Percentiles rank a stretch among this genome's conserved stretches.
These are phyloP conservation scores for Penicillium lividum DNA, from an alignment of 495 filamentous ascomycete genomes.

Conservation along the genomic window DNA sequence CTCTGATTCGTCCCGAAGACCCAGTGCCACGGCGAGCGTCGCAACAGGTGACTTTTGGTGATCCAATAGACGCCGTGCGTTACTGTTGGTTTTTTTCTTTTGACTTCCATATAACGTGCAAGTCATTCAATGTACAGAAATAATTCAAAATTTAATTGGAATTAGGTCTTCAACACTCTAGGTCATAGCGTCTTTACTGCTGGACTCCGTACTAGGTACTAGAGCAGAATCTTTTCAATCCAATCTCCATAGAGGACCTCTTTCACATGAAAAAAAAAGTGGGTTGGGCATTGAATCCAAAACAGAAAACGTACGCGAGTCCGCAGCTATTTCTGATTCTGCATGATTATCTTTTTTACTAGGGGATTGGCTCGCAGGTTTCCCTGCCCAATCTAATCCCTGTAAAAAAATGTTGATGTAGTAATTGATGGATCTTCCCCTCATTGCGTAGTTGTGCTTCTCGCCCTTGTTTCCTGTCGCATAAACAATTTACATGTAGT, in stretches of 20 bases:
- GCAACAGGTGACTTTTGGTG: constrained; percentile 28
- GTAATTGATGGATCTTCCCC: background rate
- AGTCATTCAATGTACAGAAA: constrained; percentile 1
- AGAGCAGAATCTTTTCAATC: background rate
- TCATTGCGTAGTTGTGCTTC: background rate
- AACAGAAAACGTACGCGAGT: constrained; percentile 23
- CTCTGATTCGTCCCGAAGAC: constrained; percentile 19
- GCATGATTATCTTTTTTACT: constrained; percentile 13
- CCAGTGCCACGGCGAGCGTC: constrained; percentile 27
- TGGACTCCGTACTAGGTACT: background rate
- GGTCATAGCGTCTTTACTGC: constrained; percentile 8
- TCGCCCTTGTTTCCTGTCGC: background rate
- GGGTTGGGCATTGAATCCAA: constrained; percentile 6
- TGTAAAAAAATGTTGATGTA: background rate
- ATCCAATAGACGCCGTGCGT: constrained; percentile 34
- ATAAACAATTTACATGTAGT: background rate
- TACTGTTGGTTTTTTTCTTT: constrained; percentile 30
- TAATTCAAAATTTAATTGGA: background rate
- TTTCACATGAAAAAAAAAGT: constrained; percentile 6
- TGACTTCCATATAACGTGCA: constrained; percentile 7
- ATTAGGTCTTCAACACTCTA: constrained; percentile 7
- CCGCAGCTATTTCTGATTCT: constrained; percentile 9
- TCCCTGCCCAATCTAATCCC: constrained; percentile 12
- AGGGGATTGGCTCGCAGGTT: constrained; percentile 12
- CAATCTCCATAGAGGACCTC: background rate